Base-by-base conservation (phyloP, 139 green algal species). In the Astrephomene gubernaculifera region DNA sequence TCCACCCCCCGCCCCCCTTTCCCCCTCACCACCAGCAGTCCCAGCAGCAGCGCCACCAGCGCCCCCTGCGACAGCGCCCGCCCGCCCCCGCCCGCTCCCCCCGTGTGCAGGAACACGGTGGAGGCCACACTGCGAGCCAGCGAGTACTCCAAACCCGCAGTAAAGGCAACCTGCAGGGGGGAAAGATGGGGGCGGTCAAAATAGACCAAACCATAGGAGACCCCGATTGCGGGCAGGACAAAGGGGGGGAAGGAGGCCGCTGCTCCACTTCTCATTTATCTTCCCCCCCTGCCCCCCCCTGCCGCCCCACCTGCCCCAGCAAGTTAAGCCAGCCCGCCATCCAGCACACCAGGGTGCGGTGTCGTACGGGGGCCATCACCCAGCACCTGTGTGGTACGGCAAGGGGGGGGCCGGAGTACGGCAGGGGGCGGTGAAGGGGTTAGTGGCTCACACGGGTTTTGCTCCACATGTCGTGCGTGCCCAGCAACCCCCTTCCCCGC, bases 321-420 rank as follows among this genome's bases (percentile, higher is more conserved):
- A 92, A 64, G 71, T 92, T 92, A 61, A 92, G 89, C 84, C 84
- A 92, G 27, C 82, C 82, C 27, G 82, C 76, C 60, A 83, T 54
- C 82, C 82, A 87, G 44, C 82, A 83, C 4, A 75, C 12, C 24
- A 45, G 4, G 0, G 57, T 76, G 61, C 81, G 81, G 10, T 76
- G 39, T 17, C 76, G 76, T 38, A 53, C 22, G 1, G 76, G 76
- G 1, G 76, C 76, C 60, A 87, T 43, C 25, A 49, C 64, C 65
- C 64, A 74, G 14, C 43, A 86, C 41, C 81, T 52, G 6, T n/a
- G 31, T 8, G 43, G 44, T 57, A 25, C 49, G 49, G 49, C 14
- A 57, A 17, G 49, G 49, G 49, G 17, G 49, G 49, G 49, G 49
- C 14, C 49, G 49, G 14, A 57, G 49, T 57, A 57, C 49, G 49